Base-by-base conservation (phyloP, 768 basidiomycete species). In the Leucosporidium yakuticum region DNA sequence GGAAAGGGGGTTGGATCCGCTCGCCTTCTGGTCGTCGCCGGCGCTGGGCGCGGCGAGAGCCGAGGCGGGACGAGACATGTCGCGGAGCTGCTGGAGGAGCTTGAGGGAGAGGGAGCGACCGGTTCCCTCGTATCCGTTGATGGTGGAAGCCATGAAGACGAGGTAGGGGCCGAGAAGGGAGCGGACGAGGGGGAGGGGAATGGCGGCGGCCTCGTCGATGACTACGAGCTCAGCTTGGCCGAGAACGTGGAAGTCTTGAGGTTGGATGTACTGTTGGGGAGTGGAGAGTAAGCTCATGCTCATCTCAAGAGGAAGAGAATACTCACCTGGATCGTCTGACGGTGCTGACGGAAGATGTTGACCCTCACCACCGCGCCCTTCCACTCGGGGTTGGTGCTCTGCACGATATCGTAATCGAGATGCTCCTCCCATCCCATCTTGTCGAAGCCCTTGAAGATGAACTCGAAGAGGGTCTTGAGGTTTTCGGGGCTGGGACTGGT, bases 81-180 rank as follows among this genome's bases (percentile, higher is more conserved):
- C 96, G 48, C 96, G 88, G 5, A 98, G 85, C 78, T 96, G 93
- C 78, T 98, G 90, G 71, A 99, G 89, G 65, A 99, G 88, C 79
- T 99, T 99, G 69, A 99, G 87, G 57, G 93, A 96, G 58, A 99
- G 85, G 1, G 94, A 97, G 32, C 96, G 90, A n/a, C 96, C 96
- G 0, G 96, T 98, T 32, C 96, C 96, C 83, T 98, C 96, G 79
- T 99, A 99, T 50, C 96, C 96, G 77, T 97, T 98, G 80, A 99
- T 93, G 1, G 96, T 99, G n/a, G 93, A 96, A 2, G 96, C 91
- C 83, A 98, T 88, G 83, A 98, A 98, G 60, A 98, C 93, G 47
- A 98, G 89, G 80, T 98, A 98, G 0, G 83, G 83, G 0, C 96
- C 96, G 63, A 99, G 86, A 70, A 99, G 88, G 74, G 91, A 91